A percentile compares a stretch with the other conserved stretches of the same genome.
Evolutionary conservation across 208 protist genomes (phyloP).

Genomic region (Trypanosoma cruzi): DNA sequence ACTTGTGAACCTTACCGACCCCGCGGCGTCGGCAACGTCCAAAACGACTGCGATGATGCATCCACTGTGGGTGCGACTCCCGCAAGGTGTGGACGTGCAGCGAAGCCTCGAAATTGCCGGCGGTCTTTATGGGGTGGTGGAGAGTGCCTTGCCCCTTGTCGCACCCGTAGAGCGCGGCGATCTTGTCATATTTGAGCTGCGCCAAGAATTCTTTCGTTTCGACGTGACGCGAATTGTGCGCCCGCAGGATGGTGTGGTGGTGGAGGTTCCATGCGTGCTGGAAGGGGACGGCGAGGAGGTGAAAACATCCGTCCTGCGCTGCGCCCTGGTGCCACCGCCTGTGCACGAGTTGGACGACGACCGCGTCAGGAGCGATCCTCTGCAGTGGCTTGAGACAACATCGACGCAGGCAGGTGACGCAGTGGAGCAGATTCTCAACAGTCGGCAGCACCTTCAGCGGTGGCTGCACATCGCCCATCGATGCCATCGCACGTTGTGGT

Average conservation of each 20-base stretch:
- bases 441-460: constrained; percentile 2
- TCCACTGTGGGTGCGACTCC: constrained; percentile 47
- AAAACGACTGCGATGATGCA: constrained; percentile 10
- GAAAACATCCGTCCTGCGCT: constrained; percentile 7
- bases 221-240: constrained; percentile 23
- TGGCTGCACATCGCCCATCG: constrained; percentile 8
- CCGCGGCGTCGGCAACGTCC: not conserved
- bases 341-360: constrained; percentile 14
- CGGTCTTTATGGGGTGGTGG: constrained; percentile 46
- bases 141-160: constrained; percentile 38
- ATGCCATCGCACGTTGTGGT: constrained; percentile 12
- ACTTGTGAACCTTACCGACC: constrained; percentile 10
- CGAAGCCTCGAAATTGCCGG: constrained; percentile 33
- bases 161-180: constrained; percentile 54
- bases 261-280: constrained; percentile 36
- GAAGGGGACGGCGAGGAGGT: not conserved
- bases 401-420: constrained; percentile 3
- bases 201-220: constrained; percentile 9
- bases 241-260: constrained; percentile 21
- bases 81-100: constrained; percentile 31
- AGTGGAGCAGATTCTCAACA: constrained; percentile 12
- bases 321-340: constrained; percentile 21
- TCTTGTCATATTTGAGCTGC: constrained; percentile 40
- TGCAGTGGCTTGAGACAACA: constrained; percentile 18
- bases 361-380: not conserved